Evolutionary conservation across 805 yeast genomes (phyloP).

Genomic region (Candida pseudofarinosa): DNA sequence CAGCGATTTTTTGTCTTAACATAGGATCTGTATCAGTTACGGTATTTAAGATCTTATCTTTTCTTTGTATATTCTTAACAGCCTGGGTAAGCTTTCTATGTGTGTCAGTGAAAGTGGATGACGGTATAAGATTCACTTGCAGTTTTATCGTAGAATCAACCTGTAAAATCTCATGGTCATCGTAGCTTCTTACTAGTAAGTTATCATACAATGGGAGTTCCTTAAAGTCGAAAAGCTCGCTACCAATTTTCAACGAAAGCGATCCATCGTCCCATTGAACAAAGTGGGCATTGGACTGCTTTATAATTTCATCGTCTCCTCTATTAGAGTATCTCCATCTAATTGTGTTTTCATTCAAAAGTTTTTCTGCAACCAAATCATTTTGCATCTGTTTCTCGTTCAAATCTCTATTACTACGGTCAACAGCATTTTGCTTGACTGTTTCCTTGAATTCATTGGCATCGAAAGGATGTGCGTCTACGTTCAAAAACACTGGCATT

Average conservation of each 20-base stretch:
- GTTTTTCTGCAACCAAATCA: slow-evolving; percentile 52
- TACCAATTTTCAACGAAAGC: slow-evolving; percentile 78
- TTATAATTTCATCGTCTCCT: slow-evolving; percentile 65
- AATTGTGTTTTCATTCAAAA: slow-evolving; percentile 76
- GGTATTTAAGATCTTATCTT: slow-evolving; percentile 48
- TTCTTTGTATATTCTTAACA: slow-evolving; percentile 46
- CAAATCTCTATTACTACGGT: slow-evolving; percentile 20
- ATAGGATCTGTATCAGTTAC: slow-evolving; percentile 65
- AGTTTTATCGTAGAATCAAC: slow-evolving; percentile 63
- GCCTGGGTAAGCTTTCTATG: slow-evolving; percentile 78
- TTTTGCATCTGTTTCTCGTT: slow-evolving; percentile 44
- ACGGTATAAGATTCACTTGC: slow-evolving; percentile 74
- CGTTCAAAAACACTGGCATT: slow-evolving; percentile 76
- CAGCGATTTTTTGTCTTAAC: slow-evolving; percentile 60
- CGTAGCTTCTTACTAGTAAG: slow-evolving; percentile 66
- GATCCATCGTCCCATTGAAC: slow-evolving; percentile 95
- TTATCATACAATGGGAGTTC: slow-evolving; percentile 64
- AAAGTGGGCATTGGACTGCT: slow-evolving; percentile 85
- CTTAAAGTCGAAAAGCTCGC: slow-evolving; percentile 78
- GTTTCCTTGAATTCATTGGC: slow-evolving; percentile 58
- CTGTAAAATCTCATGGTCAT: slow-evolving; percentile 66
- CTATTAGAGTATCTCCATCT: slow-evolving; percentile 91
- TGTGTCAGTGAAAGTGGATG: slow-evolving; percentile 82
- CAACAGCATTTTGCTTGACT: slow-evolving; percentile 35
- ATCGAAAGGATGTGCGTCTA: slow-evolving; percentile 86